These are phyloP conservation scores for Xylaria nigripes DNA, from an alignment of 495 filamentous ascomycete genomes.

Conservation along the genomic window DNA sequence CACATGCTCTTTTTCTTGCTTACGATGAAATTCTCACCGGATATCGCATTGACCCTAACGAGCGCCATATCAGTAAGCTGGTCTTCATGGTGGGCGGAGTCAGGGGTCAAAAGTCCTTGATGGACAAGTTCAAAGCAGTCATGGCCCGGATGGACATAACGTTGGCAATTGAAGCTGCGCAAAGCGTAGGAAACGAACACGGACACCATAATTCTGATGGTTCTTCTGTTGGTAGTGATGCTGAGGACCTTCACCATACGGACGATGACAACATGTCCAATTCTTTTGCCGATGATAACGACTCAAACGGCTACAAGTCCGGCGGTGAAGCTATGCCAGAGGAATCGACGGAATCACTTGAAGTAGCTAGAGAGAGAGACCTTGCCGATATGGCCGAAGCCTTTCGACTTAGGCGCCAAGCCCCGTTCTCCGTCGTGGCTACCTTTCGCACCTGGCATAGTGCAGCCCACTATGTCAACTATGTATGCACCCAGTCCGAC, in stretches of 20 bases:
- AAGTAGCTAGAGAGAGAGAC: slow-evolving; percentile 7
- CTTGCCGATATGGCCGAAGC: slow-evolving; percentile 15
- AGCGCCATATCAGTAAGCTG: slow-evolving; percentile 66
- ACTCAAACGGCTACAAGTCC: slow-evolving; percentile 1
- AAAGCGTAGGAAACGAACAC: slow-evolving; percentile 7
- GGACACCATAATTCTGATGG: slow-evolving; percentile 10
- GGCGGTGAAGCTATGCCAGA: neutral
- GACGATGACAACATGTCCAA: neutral
- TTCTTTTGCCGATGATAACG: slow-evolving; percentile 1
- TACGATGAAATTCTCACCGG: slow-evolving; percentile 65
- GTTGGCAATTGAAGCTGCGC: slow-evolving; percentile 45
- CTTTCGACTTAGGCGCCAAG: slow-evolving; percentile 19
- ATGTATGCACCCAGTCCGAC: slow-evolving; percentile 21
- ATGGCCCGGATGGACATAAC: slow-evolving; percentile 60
- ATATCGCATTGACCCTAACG: slow-evolving; percentile 59
- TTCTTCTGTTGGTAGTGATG: slow-evolving; percentile 1
- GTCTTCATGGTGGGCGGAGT: slow-evolving; percentile 69
- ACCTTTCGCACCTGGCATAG: slow-evolving; percentile 24
- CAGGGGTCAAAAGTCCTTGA: slow-evolving; percentile 36
- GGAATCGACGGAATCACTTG: neutral
- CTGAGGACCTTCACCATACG: neutral
- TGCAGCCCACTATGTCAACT: slow-evolving; percentile 14
- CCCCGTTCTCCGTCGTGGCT: slow-evolving; percentile 17
- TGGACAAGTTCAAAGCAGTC: slow-evolving; percentile 57
- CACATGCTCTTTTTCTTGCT: slow-evolving; percentile 69